A percentile compares a stretch with the other conserved stretches of the same genome.
phyloP scores from a whole-genome alignment of 768 basidiomycete species.

The Daedalea quercina region DNA sequence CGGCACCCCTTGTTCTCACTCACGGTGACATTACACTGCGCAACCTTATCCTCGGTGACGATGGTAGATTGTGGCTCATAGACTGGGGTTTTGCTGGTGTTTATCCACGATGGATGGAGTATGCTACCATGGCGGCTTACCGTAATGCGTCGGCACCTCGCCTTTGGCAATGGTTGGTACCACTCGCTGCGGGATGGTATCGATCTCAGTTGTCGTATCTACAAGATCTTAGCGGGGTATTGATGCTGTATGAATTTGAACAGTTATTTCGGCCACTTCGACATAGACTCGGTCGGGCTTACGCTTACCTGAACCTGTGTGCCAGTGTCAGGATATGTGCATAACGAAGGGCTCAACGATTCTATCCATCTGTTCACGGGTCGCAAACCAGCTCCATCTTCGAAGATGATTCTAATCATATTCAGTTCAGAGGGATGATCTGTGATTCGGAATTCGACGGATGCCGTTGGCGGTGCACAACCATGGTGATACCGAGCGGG shows the following conservation, averaged over 20 bases:
- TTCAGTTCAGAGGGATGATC: no score
- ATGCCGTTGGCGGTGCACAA: no score
- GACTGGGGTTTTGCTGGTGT: conserved; percentile 15
- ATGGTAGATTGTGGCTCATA: conserved; percentile 15
- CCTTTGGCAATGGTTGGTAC: background rate
- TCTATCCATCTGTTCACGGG: no score
- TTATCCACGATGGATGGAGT: conserved; percentile 15
- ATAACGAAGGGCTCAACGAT: no score
- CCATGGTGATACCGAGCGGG: no score
- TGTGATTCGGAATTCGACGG: no score
- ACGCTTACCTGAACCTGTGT: no score
- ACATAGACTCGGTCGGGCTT: no score
- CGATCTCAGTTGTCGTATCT: background rate
- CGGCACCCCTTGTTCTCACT: conserved; percentile 13
- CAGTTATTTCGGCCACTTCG: no score
- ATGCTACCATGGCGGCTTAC: background rate
- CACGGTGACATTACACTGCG: conserved; percentile 13
- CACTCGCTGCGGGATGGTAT: background rate
- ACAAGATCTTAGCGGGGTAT: background rate
- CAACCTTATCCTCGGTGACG: conserved; percentile 13
- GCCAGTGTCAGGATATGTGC: no score
- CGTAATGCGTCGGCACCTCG: background rate
- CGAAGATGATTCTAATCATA: no score
- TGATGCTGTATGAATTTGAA: background rate
- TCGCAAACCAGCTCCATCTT: no score